These are phyloP conservation scores for Cytospora piceae DNA, from an alignment of 2,329 filamentous ascomycete species.

Conservation along the genomic window DNA sequence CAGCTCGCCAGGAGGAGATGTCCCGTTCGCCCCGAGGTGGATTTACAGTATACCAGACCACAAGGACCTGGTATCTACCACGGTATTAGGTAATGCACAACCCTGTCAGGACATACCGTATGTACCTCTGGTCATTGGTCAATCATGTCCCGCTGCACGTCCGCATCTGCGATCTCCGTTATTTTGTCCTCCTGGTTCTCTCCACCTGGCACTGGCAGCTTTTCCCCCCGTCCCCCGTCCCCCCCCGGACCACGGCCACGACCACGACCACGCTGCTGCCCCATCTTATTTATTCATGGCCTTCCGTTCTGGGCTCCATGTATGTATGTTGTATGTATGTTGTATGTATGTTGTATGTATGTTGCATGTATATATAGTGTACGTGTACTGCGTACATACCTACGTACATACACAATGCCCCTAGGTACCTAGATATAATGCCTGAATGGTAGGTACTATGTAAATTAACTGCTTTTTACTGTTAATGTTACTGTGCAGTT, in stretches of 20 bases:
- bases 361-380: too few species aligned
- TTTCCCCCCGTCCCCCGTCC: not conserved
- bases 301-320: not conserved
- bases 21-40: not conserved
- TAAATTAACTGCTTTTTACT: not conserved
- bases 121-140: not conserved
- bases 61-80: not conserved
- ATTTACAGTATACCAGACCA: not conserved
- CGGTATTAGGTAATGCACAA: not conserved
- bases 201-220: conserved; percentile 1
- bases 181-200: not conserved
- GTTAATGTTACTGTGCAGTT: too few species aligned
- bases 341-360: not conserved
- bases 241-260: not conserved
- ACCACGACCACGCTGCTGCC: conserved; percentile 4
- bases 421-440: too few species aligned
- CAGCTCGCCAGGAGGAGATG: not conserved
- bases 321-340: not conserved
- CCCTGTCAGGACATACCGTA: not conserved
- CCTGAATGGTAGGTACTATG: too few species aligned
- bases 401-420: too few species aligned
- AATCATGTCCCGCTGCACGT: not conserved
- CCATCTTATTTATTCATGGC: not conserved
- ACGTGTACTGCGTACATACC: too few species aligned
- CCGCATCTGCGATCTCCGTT: conserved; percentile 5